These are phyloP conservation scores for Coemansia javaensis DNA, from an alignment of 192 early-diverging fungal genomes.

Conservation along the genomic window DNA sequence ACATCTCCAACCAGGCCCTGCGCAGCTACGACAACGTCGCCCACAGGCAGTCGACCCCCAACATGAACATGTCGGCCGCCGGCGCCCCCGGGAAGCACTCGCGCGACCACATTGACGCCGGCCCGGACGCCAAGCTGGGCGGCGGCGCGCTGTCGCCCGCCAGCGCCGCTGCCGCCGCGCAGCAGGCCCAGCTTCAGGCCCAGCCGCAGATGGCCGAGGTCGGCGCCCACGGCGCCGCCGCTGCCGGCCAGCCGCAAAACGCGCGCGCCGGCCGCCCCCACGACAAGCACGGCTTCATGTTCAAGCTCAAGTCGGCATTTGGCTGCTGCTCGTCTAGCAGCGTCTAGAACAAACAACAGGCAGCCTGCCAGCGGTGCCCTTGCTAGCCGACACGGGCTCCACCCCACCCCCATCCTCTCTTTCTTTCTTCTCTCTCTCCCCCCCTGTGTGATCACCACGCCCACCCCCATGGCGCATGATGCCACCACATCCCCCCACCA, in stretches of 20 bases:
- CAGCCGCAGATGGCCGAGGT: constrained; percentile 10
- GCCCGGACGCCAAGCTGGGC: constrained; percentile 15
- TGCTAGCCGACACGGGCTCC: too few species aligned
- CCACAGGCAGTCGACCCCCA: constrained; percentile 37
- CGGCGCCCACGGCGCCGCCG: constrained; percentile 19
- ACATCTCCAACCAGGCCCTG: constrained; percentile 42
- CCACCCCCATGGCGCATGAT: too few species aligned
- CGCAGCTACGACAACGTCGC: constrained; percentile 39
- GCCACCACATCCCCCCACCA: too few species aligned
- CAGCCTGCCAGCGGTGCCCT: too few species aligned
- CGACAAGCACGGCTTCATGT: constrained; percentile 49
- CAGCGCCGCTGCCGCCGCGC: constrained; percentile 5
- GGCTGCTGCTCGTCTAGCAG: constrained; percentile 43
- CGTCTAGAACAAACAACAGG: constrained; percentile 2
- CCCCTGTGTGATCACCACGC: too few species aligned
- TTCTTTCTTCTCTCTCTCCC: constrained; percentile 1
- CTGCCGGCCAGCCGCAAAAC: constrained; percentile 9
- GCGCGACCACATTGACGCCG: constrained; percentile 24
- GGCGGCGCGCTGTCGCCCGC: constrained; percentile 2
- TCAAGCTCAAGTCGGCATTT: constrained; percentile 49
- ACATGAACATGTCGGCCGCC: constrained; percentile 33
- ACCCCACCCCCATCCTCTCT: not conserved
- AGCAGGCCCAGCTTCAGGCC: too few species aligned
- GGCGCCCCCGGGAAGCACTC: constrained; percentile 37
- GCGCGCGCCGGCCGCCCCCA: constrained; percentile 13